phyloP scores from a whole-genome alignment of 1,139 yeast species.

The Blastobotrys apis region DNA sequence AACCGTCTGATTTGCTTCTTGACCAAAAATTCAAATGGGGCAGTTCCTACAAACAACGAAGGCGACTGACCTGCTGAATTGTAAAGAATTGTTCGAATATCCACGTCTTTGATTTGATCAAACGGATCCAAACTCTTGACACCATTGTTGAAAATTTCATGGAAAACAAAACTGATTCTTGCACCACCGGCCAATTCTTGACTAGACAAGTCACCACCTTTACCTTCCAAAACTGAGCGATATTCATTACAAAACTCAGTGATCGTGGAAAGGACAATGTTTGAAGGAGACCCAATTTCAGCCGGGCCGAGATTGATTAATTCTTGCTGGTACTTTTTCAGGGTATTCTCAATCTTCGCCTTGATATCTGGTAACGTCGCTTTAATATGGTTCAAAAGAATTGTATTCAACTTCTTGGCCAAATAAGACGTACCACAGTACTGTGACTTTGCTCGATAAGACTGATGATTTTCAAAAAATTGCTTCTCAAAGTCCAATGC shows the following conservation, averaged over 20 bases:
- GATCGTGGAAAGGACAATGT: slow-evolving; percentile 82
- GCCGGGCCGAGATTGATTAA: slow-evolving; percentile 66
- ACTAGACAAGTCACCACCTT: slow-evolving; percentile 74
- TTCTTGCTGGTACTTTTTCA: slow-evolving; percentile 84
- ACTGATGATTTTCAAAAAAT: slow-evolving; percentile 84
- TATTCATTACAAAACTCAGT: slow-evolving; percentile 86
- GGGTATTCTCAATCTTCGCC: slow-evolving; percentile 80
- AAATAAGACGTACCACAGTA: slow-evolving; percentile 95
- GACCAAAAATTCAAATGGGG: slow-evolving; percentile 92
- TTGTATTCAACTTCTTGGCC: slow-evolving; percentile 87
- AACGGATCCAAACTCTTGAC: slow-evolving; percentile 91
- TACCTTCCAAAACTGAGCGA: slow-evolving; percentile 88
- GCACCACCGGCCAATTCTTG: slow-evolving; percentile 94
- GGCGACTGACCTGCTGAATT: slow-evolving; percentile 97
- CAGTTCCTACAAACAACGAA: slow-evolving; percentile 92
- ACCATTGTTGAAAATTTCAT: slow-evolving; percentile 92
- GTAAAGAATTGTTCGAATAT: slow-evolving; percentile 89
- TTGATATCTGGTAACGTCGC: slow-evolving; percentile 94
- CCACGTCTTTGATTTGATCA: slow-evolving; percentile 94
- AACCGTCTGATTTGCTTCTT: slow-evolving; percentile 91
- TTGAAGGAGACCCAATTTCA: slow-evolving; percentile 82
- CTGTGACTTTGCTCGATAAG: slow-evolving; percentile 92
- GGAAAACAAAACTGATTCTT: slow-evolving; percentile 94
- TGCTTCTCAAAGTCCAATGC: slow-evolving; percentile 78
- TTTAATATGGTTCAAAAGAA: slow-evolving; percentile 87